Evolutionary conservation across 1,284 basidiomycete species (phyloP).

Genomic region (Schizophyllum amplum): DNA sequence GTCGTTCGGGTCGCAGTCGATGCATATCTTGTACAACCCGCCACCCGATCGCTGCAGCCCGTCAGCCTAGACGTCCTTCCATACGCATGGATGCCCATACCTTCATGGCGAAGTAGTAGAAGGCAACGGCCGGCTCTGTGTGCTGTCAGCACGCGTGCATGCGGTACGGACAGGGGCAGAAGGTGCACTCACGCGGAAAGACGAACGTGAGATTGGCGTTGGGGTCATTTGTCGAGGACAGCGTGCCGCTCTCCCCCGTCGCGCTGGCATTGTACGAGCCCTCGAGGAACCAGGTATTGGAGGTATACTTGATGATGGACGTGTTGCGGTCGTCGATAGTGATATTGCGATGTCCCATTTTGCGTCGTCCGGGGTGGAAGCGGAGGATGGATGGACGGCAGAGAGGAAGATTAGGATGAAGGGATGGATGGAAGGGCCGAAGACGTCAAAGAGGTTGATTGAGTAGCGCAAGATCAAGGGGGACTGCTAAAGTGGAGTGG

Average conservation of each 20-base stretch:
- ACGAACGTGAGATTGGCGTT: slow-evolving; percentile 24
- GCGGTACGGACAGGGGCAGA: background rate
- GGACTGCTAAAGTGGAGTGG: background rate
- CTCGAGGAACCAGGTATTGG: slow-evolving; percentile 15
- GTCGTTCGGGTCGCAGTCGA: slow-evolving; percentile 23
- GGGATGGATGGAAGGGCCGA: background rate
- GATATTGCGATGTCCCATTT: slow-evolving; percentile 9
- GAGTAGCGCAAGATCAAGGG: background rate
- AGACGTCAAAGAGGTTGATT: slow-evolving; percentile 10
- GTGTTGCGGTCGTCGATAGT: slow-evolving; percentile 21
- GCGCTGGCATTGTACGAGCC: slow-evolving; percentile 22
- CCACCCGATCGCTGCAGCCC: slow-evolving; percentile 7
- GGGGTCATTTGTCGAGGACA: slow-evolving; percentile 16
- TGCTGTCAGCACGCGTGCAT: background rate
- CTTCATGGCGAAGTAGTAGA: slow-evolving; percentile 23
- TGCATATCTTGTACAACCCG: slow-evolving; percentile 19
- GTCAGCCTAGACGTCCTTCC: slow-evolving; percentile 12
- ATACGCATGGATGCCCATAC: slow-evolving; percentile 5
- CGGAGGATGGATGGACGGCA: background rate
- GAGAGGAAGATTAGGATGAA: background rate
- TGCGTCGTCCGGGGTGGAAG: background rate
- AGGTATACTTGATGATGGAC: slow-evolving; percentile 14
- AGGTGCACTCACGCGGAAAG: slow-evolving; percentile 8
- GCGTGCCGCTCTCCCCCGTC: slow-evolving; percentile 20
- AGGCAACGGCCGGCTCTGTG: slow-evolving; percentile 20